Base-by-base conservation (phyloP, 2,329 filamentous ascomycete species). In the Balansia obtecta region DNA sequence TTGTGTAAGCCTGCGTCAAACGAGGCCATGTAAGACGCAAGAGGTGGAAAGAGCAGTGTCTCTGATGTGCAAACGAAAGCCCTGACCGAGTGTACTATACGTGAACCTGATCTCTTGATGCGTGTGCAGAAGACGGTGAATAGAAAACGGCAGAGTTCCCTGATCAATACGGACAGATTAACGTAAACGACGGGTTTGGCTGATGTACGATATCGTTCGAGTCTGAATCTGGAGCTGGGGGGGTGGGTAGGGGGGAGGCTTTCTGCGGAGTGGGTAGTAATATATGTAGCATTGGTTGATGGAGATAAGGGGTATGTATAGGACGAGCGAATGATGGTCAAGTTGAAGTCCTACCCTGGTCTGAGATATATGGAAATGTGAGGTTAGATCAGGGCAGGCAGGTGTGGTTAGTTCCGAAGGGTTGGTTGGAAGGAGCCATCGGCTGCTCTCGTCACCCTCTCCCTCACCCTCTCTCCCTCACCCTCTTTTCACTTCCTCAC, bases 401-500 rank as follows among this genome's bases (percentile, higher is more conserved):
- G 22, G 38, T 33, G 20, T 45, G 18, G 8, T 30, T 38, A 16
- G 48, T 22, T 45, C 16, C 16, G 44, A 45, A 16, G 27, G 18
- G 32, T 20, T 45, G 16, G 44, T 37, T 45, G 27, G 48, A 45
- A 50, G 48, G 48, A 40, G 42, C 33, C 41, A 44, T 50, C 48
- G 34, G 37, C 42, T 32, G 27, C 42, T 22, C 48, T 50, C 27
- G 37, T 38, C 48, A 33, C 18, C 18, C 42, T 39, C n/a, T 39
- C n/a, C n/a, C n/a, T n/a, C n/a, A n/a, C n/a, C n/a, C n/a, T n/a
- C n/a, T n/a, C n/a, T n/a, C n/a, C n/a, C n/a, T 38, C 48, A 33
- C 18, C 18, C 42, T 39, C n/a, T 39, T 22, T n/a, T 27, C 12
- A 18, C 12, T 16, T 34, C 20, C 22, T 10, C 33, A 27, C 32